Percentiles rank a stretch among this genome's conserved stretches.
Conservation (phyloP, 768 basidiomycete species). For the Boletus coccyginus region DNA sequence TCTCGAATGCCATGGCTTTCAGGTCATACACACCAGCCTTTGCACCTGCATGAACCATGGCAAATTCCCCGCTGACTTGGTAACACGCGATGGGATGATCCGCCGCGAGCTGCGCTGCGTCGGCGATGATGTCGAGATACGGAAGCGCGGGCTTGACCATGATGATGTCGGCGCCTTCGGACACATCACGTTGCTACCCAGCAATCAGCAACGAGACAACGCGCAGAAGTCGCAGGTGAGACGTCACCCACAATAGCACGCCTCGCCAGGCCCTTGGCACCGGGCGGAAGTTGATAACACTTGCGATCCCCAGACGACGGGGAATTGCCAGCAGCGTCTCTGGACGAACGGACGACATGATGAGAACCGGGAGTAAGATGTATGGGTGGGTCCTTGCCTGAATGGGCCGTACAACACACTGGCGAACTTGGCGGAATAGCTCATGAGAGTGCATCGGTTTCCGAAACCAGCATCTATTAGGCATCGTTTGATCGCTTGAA, state of each 20-base stretch:
- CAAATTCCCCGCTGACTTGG: constrained; percentile 96
- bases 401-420: constrained; percentile 95
- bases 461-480: constrained; percentile 82
- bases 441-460: constrained; percentile 92
- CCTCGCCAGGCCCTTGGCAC: constrained; percentile 84
- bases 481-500: constrained; percentile 82
- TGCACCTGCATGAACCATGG: constrained; percentile 96
- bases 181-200: constrained; percentile 75
- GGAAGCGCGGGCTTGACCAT: constrained; percentile 98
- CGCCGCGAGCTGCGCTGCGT: constrained; percentile 75
- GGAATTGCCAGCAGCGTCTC: constrained; percentile 96
- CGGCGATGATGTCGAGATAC: constrained; percentile 94
- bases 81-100: constrained; percentile 96
- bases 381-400: constrained; percentile 48
- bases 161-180: constrained; percentile 95
- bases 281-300: constrained; percentile 95
- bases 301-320: constrained; percentile 95
- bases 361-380: neutral
- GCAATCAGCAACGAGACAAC: neutral
- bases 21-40: constrained; percentile 91
- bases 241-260: constrained; percentile 79
- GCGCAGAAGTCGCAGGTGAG: neutral
- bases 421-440: constrained; percentile 97
- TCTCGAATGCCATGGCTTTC: constrained; percentile 92
- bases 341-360: constrained; percentile 27